A percentile compares a stretch with the other conserved stretches of the same genome.
Conservation (phyloP, 2,329 filamentous ascomycete species). For the Parastagonospora avenae region DNA sequence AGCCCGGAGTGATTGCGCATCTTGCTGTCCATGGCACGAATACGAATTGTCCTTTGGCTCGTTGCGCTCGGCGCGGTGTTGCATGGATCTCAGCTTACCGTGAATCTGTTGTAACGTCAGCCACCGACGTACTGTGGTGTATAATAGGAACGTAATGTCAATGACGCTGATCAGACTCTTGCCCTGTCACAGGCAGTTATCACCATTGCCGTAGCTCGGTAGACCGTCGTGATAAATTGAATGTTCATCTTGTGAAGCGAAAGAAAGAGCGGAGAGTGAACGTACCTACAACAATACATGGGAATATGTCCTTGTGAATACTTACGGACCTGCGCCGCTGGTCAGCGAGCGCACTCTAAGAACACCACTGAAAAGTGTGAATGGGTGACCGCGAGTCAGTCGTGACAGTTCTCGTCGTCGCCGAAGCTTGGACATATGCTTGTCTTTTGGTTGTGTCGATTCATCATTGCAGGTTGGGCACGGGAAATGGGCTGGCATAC, state of each 20-base stretch:
- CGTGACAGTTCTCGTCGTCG: slow-evolving; percentile 54
- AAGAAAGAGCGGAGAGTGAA: slow-evolving; percentile 1
- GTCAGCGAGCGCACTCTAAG: slow-evolving; percentile 29
- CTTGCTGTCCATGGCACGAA: neutral
- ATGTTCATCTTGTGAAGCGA: slow-evolving; percentile 48
- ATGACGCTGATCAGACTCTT: slow-evolving; percentile 39
- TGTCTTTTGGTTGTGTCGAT: slow-evolving; percentile 80
- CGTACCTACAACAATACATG: slow-evolving; percentile 12
- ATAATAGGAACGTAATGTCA: neutral
- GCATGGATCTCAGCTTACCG: neutral
- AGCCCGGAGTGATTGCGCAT: too few relatives aligned
- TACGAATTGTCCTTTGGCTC: neutral
- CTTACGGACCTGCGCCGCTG: slow-evolving; percentile 12
- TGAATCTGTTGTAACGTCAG: slow-evolving; percentile 1
- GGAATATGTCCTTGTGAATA: neutral
- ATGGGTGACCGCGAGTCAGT: slow-evolving; percentile 32
- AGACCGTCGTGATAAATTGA: slow-evolving; percentile 78
- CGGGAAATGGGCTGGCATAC: slow-evolving; percentile 21
- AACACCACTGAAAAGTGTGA: slow-evolving; percentile 18
- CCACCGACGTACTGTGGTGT: neutral
- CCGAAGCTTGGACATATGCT: slow-evolving; percentile 93
- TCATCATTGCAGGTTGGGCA: slow-evolving; percentile 68
- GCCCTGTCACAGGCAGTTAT: slow-evolving; percentile 79
- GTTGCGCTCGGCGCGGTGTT: neutral
- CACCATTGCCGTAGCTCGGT: slow-evolving; percentile 83